Percentiles rank a stretch among this genome's conserved stretches.
These are phyloP conservation scores for Phaeosphaeriaceae sp. DNA, from an alignment of 2,329 filamentous ascomycete species.

Conservation along the genomic window DNA sequence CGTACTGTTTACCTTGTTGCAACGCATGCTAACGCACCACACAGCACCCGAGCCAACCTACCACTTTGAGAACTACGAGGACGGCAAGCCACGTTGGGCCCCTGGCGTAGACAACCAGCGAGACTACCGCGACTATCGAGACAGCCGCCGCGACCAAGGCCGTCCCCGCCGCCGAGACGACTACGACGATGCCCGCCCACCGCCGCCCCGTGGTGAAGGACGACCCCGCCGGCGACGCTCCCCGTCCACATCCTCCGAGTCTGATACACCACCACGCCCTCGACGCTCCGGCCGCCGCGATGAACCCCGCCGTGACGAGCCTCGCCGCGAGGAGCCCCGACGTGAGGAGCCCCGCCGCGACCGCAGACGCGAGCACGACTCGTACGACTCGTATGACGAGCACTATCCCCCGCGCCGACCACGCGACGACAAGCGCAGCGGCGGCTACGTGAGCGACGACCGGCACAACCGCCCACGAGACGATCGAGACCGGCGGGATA, in stretches of 20 bases:
- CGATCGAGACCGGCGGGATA: slow-evolving; percentile 22
- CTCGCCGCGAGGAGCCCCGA: slow-evolving; percentile 16
- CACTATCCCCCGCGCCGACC: slow-evolving; percentile 27
- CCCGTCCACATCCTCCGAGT: slow-evolving; percentile 27
- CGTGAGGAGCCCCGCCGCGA: slow-evolving; percentile 26
- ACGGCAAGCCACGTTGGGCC: slow-evolving; percentile 35
- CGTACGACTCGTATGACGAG: slow-evolving; percentile 38
- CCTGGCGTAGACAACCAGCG: slow-evolving; percentile 28
- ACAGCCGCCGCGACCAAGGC: slow-evolving; percentile 27
- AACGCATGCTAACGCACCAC: slow-evolving; percentile 3
- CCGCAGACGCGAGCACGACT: slow-evolving; percentile 24
- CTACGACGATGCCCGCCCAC: slow-evolving; percentile 23
- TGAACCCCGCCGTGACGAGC: slow-evolving; percentile 17
- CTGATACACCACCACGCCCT: slow-evolving; percentile 26
- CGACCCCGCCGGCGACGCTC: slow-evolving; percentile 24
- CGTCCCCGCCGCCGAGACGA: slow-evolving; percentile 23
- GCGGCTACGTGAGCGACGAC: slow-evolving; percentile 36
- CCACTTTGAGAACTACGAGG: slow-evolving; percentile 37
- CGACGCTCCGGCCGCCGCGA: slow-evolving; percentile 29
- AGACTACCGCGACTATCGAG: slow-evolving; percentile 29
- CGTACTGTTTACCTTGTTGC: background rate
- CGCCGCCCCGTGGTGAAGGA: slow-evolving; percentile 10
- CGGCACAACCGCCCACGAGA: slow-evolving; percentile 31
- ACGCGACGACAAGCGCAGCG: slow-evolving; percentile 22
- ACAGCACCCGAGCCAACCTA: slow-evolving; percentile 27